Conservation (phyloP, 208 protist species). For the Acanthamoeba triangularis region DNA sequence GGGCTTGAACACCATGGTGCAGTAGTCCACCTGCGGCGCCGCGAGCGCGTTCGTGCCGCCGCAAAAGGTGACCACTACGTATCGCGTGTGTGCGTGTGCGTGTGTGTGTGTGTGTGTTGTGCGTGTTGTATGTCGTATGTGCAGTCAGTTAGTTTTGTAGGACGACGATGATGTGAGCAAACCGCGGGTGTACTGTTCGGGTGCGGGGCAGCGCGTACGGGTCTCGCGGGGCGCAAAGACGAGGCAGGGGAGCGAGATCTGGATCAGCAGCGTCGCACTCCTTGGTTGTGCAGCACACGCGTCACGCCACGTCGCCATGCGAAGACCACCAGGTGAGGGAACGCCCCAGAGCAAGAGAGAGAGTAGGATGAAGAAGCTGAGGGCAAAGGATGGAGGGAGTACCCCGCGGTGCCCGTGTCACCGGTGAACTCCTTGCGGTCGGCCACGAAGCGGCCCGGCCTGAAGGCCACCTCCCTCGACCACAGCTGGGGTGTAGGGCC, state of each 20-base stretch:
- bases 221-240: slow-evolving; percentile 39
- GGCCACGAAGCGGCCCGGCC: slow-evolving; percentile 14
- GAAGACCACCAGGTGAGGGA: background rate
- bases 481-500: background rate
- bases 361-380: background rate
- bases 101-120: too few relatives aligned
- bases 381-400: background rate
- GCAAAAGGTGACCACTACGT: slow-evolving; percentile 25
- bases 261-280: slow-evolving; percentile 70
- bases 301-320: too few relatives aligned
- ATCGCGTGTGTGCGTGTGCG: too few relatives aligned
- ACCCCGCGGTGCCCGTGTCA: slow-evolving; percentile 75
- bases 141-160: too few relatives aligned
- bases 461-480: slow-evolving; percentile 65
- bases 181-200: too few relatives aligned
- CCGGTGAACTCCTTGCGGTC: slow-evolving; percentile 1
- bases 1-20: slow-evolving; percentile 73
- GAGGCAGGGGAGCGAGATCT: slow-evolving; percentile 79
- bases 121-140: too few relatives aligned
- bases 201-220: background rate
- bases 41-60: slow-evolving; percentile 82
- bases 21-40: slow-evolving; percentile 81
- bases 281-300: background rate
- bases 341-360: background rate
- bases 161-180: too few relatives aligned